A percentile compares a stretch with the other conserved stretches of the same genome.
phyloP scores from a whole-genome alignment of 2,329 filamentous ascomycete species.

The Hansfordia pulvinata region DNA sequence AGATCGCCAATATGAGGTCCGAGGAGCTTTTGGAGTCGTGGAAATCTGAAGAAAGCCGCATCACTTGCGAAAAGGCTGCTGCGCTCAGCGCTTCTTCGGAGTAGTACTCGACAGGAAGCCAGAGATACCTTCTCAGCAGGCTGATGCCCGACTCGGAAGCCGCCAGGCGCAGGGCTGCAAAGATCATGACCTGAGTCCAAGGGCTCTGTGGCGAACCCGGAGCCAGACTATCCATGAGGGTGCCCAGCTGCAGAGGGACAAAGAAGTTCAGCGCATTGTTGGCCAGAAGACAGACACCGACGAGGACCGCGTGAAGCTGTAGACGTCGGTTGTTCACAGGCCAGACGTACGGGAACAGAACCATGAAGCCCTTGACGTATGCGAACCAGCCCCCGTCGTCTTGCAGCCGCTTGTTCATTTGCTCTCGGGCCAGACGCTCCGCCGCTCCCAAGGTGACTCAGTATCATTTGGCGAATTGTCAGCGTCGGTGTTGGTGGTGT shows the following conservation, averaged over 20 bases:
- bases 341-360: conserved; percentile 71
- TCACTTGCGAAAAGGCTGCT: conserved; percentile 44
- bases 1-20: conserved; percentile 43
- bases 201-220: conserved; percentile 30
- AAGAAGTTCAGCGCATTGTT: conserved; percentile 64
- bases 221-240: conserved; percentile 58
- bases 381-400: conserved; percentile 65
- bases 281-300: conserved; percentile 53
- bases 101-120: conserved; percentile 44
- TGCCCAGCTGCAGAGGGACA: conserved; percentile 68
- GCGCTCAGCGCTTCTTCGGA: conserved; percentile 37
- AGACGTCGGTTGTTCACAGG: conserved; percentile 52
- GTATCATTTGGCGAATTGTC: conserved; percentile 20
- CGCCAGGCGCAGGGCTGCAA: conserved; percentile 34
- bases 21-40: conserved; percentile 47
- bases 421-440: conserved; percentile 39
- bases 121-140: conserved; percentile 39
- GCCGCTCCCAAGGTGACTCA: conserved; percentile 41
- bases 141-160: conserved; percentile 41
- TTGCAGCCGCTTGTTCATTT: conserved; percentile 54
- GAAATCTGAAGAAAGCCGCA: conserved; percentile 47
- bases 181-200: conserved; percentile 38
- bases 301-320: conserved; percentile 53
- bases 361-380: conserved; percentile 61
- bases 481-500: conserved; percentile 16